Percentiles rank a stretch among this genome's conserved stretches.
These are phyloP conservation scores for Arthroderma sp. DNA, from an alignment of 2,329 filamentous ascomycete species.

Conservation along the genomic window DNA sequence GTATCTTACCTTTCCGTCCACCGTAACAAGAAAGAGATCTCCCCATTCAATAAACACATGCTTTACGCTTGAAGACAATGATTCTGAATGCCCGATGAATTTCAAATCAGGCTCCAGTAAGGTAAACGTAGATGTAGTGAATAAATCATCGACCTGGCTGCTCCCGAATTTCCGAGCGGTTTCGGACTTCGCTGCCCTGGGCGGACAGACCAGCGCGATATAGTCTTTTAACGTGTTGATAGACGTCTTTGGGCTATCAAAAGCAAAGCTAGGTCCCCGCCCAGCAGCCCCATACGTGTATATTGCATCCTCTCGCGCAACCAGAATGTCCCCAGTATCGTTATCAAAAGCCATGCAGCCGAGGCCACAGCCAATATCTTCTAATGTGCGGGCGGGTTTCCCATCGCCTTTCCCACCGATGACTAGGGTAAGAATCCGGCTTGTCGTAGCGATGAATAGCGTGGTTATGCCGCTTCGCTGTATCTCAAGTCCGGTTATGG, in stretches of 20 bases:
- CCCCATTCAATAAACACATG: conserved; percentile 79
- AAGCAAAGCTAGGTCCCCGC: conserved; percentile 75
- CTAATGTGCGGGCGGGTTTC: conserved; percentile 72
- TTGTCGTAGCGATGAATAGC: conserved; percentile 84
- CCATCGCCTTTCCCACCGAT: conserved; percentile 84
- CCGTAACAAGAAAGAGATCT: conserved; percentile 75
- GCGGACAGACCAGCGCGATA: conserved; percentile 72
- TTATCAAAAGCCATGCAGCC: conserved; percentile 87
- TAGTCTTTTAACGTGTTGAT: conserved; percentile 74
- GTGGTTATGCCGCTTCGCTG: conserved; percentile 53
- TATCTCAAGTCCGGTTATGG: conserved; percentile 82
- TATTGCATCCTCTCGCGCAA: conserved; percentile 89
- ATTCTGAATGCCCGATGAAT: conserved; percentile 79
- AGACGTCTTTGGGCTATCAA: conserved; percentile 78
- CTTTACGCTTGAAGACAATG: conserved; percentile 66
- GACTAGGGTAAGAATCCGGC: conserved; percentile 69
- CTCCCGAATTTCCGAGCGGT: conserved; percentile 62
- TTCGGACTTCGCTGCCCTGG: conserved; percentile 47
- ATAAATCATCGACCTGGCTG: conserved; percentile 59
- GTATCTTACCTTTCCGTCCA: conserved; percentile 71
- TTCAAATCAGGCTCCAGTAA: conserved; percentile 84
- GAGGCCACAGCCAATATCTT: conserved; percentile 81
- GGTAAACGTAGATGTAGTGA: conserved; percentile 78
- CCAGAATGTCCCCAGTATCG: conserved; percentile 67
- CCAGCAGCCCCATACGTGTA: conserved; percentile 85